phyloP scores from a whole-genome alignment of 352 stramenopile species.

The Phytopythium ostracodes region DNA sequence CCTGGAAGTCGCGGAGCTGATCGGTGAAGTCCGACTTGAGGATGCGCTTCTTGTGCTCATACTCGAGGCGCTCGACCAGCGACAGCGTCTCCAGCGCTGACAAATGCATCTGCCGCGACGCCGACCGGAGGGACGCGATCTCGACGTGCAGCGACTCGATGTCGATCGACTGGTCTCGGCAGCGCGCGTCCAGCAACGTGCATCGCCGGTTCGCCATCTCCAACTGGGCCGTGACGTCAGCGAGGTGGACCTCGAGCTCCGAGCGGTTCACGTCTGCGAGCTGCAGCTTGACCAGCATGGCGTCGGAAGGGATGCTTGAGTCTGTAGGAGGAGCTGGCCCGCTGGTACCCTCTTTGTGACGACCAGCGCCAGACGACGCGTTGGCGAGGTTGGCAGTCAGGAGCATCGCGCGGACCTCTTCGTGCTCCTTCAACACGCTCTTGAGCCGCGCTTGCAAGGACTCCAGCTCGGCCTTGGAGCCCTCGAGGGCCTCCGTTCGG shows the following conservation, averaged over 20 bases:
- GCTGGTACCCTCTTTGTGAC: conserved; percentile 4
- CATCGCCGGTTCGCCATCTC: conserved; percentile 38
- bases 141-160: conserved; percentile 51
- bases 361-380: conserved; percentile 1
- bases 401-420: conserved; percentile 30
- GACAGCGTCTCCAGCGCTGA: conserved; percentile 49
- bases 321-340: conserved; percentile 10
- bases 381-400: conserved; percentile 26
- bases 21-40: conserved; percentile 52
- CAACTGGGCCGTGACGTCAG: conserved; percentile 42
- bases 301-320: conserved; percentile 19
- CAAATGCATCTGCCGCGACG: conserved; percentile 44
- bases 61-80: conserved; percentile 49
- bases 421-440: conserved; percentile 28
- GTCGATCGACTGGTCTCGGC: conserved; percentile 42
- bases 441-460: conserved; percentile 30
- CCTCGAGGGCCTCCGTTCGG: conserved; percentile 21
- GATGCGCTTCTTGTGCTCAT: conserved; percentile 72
- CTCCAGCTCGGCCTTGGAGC: conserved; percentile 19
- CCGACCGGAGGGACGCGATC: conserved; percentile 41
- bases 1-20: conserved; percentile 65
- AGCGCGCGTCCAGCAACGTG: conserved; percentile 35
- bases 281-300: conserved; percentile 62
- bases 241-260: conserved; percentile 48
- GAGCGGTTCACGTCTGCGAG: conserved; percentile 48